Evolutionary conservation across 768 basidiomycete species (phyloP), one percentile per base, ranked within the genome.

Genomic region (Calocybe indica): DNA sequence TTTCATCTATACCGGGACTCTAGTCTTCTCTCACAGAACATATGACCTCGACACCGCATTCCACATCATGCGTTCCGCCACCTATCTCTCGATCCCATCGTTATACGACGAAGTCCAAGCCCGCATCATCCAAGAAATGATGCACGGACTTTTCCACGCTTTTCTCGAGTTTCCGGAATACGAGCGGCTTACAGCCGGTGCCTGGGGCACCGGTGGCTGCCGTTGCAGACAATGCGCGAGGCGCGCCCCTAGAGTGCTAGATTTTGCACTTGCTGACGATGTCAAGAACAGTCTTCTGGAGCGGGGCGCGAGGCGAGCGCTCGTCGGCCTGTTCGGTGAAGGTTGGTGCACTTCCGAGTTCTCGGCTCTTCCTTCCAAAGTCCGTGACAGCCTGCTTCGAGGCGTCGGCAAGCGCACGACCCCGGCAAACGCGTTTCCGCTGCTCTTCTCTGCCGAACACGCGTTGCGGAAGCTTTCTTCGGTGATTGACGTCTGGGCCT

Each of bases 31-130:
- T 3, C 88, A 97, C 57, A 76, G 95, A 10, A 83, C 89, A 1
- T 96, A 92, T 66, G 95, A 98, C 68, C 82, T 98, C 55, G 76
- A 83, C 38, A 97, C 93, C 11, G 88, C 89, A 0, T 92, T 98
- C 62, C 80, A 88, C 52, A 91, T 98, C 57, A 80, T 92, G 62
- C 82, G 85, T 35, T 82, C 90, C 1, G 83, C 94, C 1, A 70
- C 74, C 7, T 97, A 93, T 64, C 85, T 98, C 37, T 71, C 76
- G 31, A 72, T 98, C 36, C 62, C 82, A 11, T 69, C 83, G 0
- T 79, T 99, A 4, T 78, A 82, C 51, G 74, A 79, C 48, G 95
- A 98, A 59, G 75, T 88, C 37, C 88, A 91, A 55, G 83, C 87
- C 0, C 79, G 88, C 49, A 80, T 97, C 57, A 79, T 85, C 13